Conservation (phyloP, 139 green algal species). For the Micractinium sp. region DNA sequence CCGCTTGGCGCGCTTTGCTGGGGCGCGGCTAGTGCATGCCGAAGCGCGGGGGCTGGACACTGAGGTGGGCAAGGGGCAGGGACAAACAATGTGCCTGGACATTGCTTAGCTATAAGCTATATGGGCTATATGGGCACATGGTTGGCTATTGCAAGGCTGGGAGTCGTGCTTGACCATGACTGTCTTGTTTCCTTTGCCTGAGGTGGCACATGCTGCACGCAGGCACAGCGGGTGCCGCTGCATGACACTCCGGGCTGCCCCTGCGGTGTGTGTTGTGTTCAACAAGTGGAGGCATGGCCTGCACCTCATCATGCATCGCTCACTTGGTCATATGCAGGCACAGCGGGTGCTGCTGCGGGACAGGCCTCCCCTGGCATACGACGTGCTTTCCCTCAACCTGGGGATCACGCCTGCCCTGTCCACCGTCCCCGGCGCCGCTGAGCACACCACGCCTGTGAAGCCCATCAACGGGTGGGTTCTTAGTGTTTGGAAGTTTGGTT, state of each 20-base stretch:
- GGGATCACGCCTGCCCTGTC: slow-evolving; percentile 83
- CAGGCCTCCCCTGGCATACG: slow-evolving; percentile 81
- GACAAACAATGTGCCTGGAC: too few relatives aligned
- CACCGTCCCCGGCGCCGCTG: slow-evolving; percentile 66
- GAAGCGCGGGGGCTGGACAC: slow-evolving; percentile 71
- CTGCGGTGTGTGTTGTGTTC: neutral
- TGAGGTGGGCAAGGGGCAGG: slow-evolving; percentile 56
- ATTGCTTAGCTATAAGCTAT: too few relatives aligned
- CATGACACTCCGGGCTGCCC: too few relatives aligned
- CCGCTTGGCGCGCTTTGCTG: slow-evolving; percentile 73
- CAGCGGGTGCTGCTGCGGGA: slow-evolving; percentile 62
- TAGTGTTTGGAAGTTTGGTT: neutral
- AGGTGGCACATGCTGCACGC: too few relatives aligned
- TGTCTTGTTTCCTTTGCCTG: too few relatives aligned
- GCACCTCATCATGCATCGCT: neutral
- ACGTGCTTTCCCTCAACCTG: slow-evolving; percentile 92
- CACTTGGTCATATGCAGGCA: slow-evolving; percentile 20
- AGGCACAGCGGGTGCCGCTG: too few relatives aligned
- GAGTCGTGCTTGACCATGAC: too few relatives aligned
- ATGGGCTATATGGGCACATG: too few relatives aligned
- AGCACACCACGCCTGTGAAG: slow-evolving; percentile 88
- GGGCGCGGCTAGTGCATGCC: slow-evolving; percentile 79
- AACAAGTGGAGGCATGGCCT: neutral
- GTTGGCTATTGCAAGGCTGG: too few relatives aligned
- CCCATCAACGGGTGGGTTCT: slow-evolving; percentile 75